Evolutionary conservation across 192 early-diverging fungal species (phyloP).

Genomic region (Diversispora eburnea): DNA sequence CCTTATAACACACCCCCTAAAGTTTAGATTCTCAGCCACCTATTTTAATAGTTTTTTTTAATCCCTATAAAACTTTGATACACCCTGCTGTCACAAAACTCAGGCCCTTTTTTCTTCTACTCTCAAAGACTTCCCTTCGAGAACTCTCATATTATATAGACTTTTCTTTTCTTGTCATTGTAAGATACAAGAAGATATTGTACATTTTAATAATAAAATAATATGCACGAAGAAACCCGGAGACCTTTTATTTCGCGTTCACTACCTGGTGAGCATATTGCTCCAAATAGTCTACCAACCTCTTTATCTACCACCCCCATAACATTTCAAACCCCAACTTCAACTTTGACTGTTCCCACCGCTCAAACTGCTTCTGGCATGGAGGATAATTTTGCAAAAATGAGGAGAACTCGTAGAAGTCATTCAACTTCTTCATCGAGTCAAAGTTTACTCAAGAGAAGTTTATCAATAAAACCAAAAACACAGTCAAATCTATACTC

Average conservation of each 20-base stretch:
- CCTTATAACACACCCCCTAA: too few species aligned
- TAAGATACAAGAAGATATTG: background rate
- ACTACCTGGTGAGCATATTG: slow-evolving; percentile 24
- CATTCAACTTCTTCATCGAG: slow-evolving; percentile 24
- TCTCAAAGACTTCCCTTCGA: background rate
- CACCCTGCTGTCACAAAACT: background rate
- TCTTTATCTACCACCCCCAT: slow-evolving; percentile 11
- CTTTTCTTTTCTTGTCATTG: slow-evolving; percentile 8
- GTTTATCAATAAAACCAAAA: slow-evolving; percentile 21
- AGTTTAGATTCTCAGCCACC: background rate
- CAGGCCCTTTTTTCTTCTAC: background rate
- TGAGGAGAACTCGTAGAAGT: slow-evolving; percentile 24
- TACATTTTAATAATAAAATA: background rate
- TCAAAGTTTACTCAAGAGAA: slow-evolving; percentile 30
- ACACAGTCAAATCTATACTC: slow-evolving; percentile 18
- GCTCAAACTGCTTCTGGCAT: background rate
- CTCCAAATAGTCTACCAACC: slow-evolving; percentile 15
- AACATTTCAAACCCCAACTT: background rate
- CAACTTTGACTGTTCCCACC: background rate
- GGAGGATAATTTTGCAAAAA: slow-evolving; percentile 13
- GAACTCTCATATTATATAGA: slow-evolving; percentile 2
- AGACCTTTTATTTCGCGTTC: slow-evolving; percentile 25
- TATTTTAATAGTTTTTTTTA: background rate
- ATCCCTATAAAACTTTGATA: background rate
- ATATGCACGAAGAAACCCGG: slow-evolving; percentile 17